Percentiles rank a stretch among this genome's conserved stretches.
Evolutionary conservation across 2,329 filamentous ascomycete species (phyloP).

Genomic region (Epichloe sp.): DNA sequence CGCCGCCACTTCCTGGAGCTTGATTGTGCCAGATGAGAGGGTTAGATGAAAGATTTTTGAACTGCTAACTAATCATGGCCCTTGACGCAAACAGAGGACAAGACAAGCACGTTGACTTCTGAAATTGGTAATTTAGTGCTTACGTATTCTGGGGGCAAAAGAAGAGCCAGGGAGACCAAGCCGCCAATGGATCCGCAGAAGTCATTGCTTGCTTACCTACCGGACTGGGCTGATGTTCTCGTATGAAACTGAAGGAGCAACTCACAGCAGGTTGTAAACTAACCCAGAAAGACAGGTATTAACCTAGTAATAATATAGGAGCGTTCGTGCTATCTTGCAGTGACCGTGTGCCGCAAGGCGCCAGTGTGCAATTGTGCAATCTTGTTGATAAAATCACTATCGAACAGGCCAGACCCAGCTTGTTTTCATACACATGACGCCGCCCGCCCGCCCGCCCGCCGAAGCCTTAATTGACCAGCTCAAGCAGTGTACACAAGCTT

Average conservation of each 20-base stretch:
- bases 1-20: conserved; percentile 46
- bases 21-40: conserved; percentile 10
- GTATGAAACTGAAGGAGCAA: background rate
- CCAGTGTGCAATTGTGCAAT: background rate
- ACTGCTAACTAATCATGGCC: background rate
- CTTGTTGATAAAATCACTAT: background rate
- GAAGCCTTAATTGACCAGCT: too few species aligned
- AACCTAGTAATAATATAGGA: background rate
- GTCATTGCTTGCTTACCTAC: background rate
- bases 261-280: background rate
- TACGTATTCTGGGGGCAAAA: background rate
- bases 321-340: background rate
- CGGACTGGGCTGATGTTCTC: background rate
- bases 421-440: too few species aligned
- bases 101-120: background rate
- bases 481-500: too few species aligned
- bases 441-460: too few species aligned
- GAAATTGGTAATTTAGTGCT: background rate
- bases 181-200: background rate
- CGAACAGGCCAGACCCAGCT: background rate
- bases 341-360: background rate
- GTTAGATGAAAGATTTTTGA: background rate
- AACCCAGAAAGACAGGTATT: conserved; percentile 1
- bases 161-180: background rate
- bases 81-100: too few species aligned